phyloP scores from a whole-genome alignment of 1,284 basidiomycete species.

The Naganishia cerealis region DNA sequence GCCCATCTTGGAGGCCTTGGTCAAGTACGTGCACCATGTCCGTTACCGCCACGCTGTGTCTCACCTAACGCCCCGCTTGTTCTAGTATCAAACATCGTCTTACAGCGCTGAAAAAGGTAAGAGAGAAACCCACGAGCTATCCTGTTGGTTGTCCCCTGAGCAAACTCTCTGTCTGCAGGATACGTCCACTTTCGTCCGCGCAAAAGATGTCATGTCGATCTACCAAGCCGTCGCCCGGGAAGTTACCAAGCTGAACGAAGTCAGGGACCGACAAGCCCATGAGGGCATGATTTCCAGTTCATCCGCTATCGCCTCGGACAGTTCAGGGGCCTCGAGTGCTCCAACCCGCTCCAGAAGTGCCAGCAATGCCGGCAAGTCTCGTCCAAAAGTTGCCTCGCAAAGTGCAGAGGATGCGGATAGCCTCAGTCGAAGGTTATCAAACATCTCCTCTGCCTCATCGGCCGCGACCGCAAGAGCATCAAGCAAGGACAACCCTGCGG shows the following conservation, averaged over 20 bases:
- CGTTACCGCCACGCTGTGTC: background rate
- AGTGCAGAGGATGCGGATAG: conserved; percentile 23
- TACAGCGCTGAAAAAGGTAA: conserved; percentile 61
- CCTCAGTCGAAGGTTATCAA: conserved; percentile 18
- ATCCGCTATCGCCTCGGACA: conserved; percentile 26
- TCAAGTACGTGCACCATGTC: conserved; percentile 64
- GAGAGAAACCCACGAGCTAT: conserved; percentile 32
- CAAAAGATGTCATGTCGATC: conserved; percentile 87
- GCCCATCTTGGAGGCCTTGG: conserved; percentile 89
- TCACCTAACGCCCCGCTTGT: conserved; percentile 36
- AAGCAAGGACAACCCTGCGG: background rate
- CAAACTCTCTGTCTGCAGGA: conserved; percentile 57
- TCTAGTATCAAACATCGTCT: conserved; percentile 79
- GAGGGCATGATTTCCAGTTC: conserved; percentile 42
- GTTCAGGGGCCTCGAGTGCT: conserved; percentile 10
- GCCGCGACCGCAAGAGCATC: conserved; percentile 18
- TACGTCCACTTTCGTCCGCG: conserved; percentile 80
- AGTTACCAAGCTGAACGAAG: conserved; percentile 88
- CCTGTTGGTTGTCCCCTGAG: background rate
- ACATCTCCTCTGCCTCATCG: conserved; percentile 12
- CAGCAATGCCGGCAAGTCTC: conserved; percentile 1
- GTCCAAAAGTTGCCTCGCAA: background rate
- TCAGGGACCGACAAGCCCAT: conserved; percentile 62
- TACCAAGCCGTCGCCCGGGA: conserved; percentile 95
- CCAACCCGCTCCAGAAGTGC: conserved; percentile 6